Evolutionary conservation across 257 asterid genomes (phyloP), one percentile per base, ranked within the genome.

Genomic region (Ajuga chamaepitys): DNA sequence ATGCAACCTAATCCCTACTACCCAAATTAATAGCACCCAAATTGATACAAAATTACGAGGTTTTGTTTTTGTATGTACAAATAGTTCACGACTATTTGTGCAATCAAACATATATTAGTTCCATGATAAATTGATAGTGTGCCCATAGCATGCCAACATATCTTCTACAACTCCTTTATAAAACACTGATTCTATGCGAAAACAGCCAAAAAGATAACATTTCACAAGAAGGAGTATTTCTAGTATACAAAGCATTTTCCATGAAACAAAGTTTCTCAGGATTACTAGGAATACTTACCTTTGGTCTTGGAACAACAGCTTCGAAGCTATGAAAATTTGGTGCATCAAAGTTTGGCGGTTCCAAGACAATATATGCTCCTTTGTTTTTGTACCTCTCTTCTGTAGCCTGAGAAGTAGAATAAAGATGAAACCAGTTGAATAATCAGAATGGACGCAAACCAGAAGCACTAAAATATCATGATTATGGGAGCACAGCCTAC

Each of bases 241-340:
- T 6, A 46, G 14, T n/a, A n/a, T n/a, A n/a, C n/a, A n/a, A 30
- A 30, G 37, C 28, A 18, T 24, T 16, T 56, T 57, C 55, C 51
- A 30, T 16, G 38, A 44, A 22, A 20, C 47, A 21, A 45, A 14
- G 22, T 45, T 70, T 30, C 8, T 4, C 21, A 13, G 35, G 32
- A 28, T 41, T 44, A 59, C 59, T 58, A 37, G 53, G 63, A 67
- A 56, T 28, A 2, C 41, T 78, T 45, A 94, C 99, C 97, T 77
- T 77, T 17, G 99, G 96, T 67, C 99, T 86, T 45, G 99, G 99
- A 70, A 88, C 72, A 75, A 93, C 82, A 48, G 99, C 99, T 67
- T 86, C 95, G 66, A 90, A 94, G 79, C 86, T 86, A 62, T 61
- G 95, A 69, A 86, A 90, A 70, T 40, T 55, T 21, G 99, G 96